Evolutionary conservation across 176 grass and related monocot genomes (phyloP).

Genomic region (Chloris gayana): DNA sequence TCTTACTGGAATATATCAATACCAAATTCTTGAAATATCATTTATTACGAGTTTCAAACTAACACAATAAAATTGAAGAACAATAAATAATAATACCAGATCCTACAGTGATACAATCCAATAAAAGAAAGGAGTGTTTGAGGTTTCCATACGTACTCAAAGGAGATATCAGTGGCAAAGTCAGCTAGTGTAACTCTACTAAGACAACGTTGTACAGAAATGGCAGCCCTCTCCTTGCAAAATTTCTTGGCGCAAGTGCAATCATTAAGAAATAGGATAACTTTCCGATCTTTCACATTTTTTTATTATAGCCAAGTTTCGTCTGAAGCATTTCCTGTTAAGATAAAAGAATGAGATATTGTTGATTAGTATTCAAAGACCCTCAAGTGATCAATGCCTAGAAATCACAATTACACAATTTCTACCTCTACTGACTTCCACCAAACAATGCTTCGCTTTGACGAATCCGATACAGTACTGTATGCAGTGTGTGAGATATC

Average conservation of each 20-base stretch:
- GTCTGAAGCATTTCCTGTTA: constrained; percentile 83
- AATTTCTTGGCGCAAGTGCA: constrained; percentile 82
- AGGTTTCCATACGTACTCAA: constrained; percentile 62
- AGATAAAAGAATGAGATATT: not conserved
- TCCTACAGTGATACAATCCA: not conserved
- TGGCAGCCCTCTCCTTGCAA: constrained; percentile 89
- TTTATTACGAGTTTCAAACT: not conserved
- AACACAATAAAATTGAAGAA: not conserved
- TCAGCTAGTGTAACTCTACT: constrained; percentile 73
- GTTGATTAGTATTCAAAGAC: constrained; percentile 29
- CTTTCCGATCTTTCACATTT: constrained; percentile 71
- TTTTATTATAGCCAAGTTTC: constrained; percentile 42
- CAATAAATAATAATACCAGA: not conserved
- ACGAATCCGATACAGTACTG: constrained; percentile 82
- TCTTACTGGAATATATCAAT: no score
- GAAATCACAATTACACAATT: constrained; percentile 3
- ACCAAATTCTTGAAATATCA: no score
- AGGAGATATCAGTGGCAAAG: constrained; percentile 68
- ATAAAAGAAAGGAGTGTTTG: not conserved
- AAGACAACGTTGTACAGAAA: constrained; percentile 76
- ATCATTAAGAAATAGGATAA: constrained; percentile 85
- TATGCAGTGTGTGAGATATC: constrained; percentile 90
- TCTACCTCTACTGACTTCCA: constrained; percentile 93
- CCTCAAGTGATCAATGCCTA: constrained; percentile 24
- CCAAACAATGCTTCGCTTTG: constrained; percentile 88